Conservation (phyloP, 2,329 filamentous ascomycete genomes). For the Colletotrichum musicola region DNA sequence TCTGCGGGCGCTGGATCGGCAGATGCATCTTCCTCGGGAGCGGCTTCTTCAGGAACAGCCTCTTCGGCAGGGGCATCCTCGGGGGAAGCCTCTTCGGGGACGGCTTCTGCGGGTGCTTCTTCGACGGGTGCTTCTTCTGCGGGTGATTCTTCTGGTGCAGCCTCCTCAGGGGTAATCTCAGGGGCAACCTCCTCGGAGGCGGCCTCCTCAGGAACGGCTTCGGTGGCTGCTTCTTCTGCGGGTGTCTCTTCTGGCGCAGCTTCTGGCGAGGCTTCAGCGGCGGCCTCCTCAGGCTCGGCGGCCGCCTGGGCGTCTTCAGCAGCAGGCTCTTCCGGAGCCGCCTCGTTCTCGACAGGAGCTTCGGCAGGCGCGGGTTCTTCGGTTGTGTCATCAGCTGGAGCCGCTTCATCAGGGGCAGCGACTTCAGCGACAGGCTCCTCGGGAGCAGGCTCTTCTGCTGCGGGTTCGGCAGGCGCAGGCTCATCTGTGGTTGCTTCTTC, state of each 20-base stretch:
- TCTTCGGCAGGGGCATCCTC: constrained; percentile 24
- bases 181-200: too few relatives aligned
- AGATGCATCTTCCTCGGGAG: background rate
- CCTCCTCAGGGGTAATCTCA: too few relatives aligned
- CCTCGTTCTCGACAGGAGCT: background rate
- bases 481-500: background rate
- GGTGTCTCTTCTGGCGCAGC: constrained; percentile 3
- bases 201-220: too few relatives aligned
- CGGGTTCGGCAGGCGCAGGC: background rate
- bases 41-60: background rate
- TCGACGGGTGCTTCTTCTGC: too few relatives aligned
- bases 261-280: constrained; percentile 27
- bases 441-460: background rate
- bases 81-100: constrained; percentile 28
- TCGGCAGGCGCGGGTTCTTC: background rate
- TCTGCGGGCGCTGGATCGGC: background rate
- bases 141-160: background rate
- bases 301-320: background rate
- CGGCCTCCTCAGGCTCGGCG: constrained; percentile 3
- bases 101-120: constrained; percentile 4
- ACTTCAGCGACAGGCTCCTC: constrained; percentile 13
- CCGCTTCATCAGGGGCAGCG: constrained; percentile 1
- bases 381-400: background rate
- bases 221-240: background rate
- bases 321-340: background rate